A percentile compares a stretch with the other conserved stretches of the same genome.
Conservation (phyloP, 2,329 filamentous ascomycete genomes). For the Phaeosphaeria sp. region DNA sequence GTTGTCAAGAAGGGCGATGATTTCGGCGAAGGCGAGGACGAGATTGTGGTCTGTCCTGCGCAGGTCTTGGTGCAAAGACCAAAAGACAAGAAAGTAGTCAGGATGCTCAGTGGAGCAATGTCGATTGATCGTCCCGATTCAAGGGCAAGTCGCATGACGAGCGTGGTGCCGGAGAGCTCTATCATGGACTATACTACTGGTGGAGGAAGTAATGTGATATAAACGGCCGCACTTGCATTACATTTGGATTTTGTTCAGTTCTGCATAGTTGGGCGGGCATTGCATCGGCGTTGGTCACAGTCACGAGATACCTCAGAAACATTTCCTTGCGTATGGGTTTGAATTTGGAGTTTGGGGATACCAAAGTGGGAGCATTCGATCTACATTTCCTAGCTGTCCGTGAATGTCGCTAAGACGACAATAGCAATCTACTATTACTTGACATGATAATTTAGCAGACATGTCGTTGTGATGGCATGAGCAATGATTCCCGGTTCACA, state of each 20-base stretch:
- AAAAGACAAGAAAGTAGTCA: slow-evolving; percentile 56
- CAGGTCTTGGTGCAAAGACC: slow-evolving; percentile 79
- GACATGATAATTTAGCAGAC: background rate
- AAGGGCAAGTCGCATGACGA: slow-evolving; percentile 31
- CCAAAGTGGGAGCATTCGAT: background rate
- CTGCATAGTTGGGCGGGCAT: slow-evolving; percentile 11
- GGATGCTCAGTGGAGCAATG: slow-evolving; percentile 59
- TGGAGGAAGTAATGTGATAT: slow-evolving; percentile 34
- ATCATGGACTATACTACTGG: slow-evolving; percentile 43
- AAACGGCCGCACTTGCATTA: slow-evolving; percentile 18
- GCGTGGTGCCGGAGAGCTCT: slow-evolving; percentile 41
- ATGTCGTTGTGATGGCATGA: background rate
- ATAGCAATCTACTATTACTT: background rate
- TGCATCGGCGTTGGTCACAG: slow-evolving; percentile 14
- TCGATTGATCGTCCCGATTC: slow-evolving; percentile 48
- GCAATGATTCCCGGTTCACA: background rate
- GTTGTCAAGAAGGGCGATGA: slow-evolving; percentile 97
- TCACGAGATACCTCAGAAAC: slow-evolving; percentile 14
- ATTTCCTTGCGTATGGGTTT: slow-evolving; percentile 16
- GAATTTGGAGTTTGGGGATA: slow-evolving; percentile 1
- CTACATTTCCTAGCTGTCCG: background rate
- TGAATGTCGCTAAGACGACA: background rate
- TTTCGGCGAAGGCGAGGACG: slow-evolving; percentile 83
- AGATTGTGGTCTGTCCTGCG: slow-evolving; percentile 93
- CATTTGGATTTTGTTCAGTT: slow-evolving; percentile 7